Percentiles rank a stretch among this genome's conserved stretches.
Conservation (phyloP, 768 basidiomycete genomes). For the Pulveroboletus sp. region DNA sequence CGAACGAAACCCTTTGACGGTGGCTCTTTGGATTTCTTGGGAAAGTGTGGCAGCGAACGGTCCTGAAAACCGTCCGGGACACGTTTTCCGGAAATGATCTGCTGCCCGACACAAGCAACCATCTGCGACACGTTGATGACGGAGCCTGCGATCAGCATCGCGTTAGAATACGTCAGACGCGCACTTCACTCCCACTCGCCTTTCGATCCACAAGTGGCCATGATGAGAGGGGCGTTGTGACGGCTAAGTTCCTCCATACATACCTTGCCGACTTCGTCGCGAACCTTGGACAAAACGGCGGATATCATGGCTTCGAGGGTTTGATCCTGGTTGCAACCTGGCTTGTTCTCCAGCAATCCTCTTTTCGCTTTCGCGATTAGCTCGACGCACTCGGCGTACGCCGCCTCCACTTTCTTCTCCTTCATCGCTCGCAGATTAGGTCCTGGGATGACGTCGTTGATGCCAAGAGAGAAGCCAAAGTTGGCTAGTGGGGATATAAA, state of each 20-base stretch:
- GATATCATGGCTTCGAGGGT: slow-evolving; percentile 97
- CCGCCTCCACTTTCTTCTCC: slow-evolving; percentile 78
- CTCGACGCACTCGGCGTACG: slow-evolving; percentile 83
- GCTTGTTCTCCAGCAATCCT: slow-evolving; percentile 90
- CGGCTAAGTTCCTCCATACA: slow-evolving; percentile 98
- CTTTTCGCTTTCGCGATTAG: slow-evolving; percentile 88
- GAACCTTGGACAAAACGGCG: slow-evolving; percentile 87
- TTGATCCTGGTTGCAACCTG: slow-evolving; percentile 96
- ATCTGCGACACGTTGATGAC: slow-evolving; percentile 99
- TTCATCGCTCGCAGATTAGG: slow-evolving; percentile 76
- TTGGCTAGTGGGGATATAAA: slow-evolving; percentile 62
- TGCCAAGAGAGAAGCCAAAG: slow-evolving; percentile 95
- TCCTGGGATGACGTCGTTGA: slow-evolving; percentile 98
- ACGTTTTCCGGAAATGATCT: slow-evolving; percentile 97
- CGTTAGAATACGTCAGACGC: background rate
- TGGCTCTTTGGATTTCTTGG: slow-evolving; percentile 93
- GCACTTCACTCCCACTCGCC: slow-evolving; percentile 44
- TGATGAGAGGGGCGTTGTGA: slow-evolving; percentile 95
- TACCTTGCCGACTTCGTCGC: slow-evolving; percentile 93
- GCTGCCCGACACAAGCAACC: slow-evolving; percentile 99
- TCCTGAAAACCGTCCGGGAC: slow-evolving; percentile 99
- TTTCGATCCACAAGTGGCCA: slow-evolving; percentile 99
- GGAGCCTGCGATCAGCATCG: slow-evolving; percentile 60
- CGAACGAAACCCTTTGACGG: slow-evolving; percentile 98
- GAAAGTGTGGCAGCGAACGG: slow-evolving; percentile 97